Percentiles rank a stretch among this genome's conserved stretches.
Evolutionary conservation across 2,329 filamentous ascomycete species (phyloP).

Genomic region (Epichloe amarillans): DNA sequence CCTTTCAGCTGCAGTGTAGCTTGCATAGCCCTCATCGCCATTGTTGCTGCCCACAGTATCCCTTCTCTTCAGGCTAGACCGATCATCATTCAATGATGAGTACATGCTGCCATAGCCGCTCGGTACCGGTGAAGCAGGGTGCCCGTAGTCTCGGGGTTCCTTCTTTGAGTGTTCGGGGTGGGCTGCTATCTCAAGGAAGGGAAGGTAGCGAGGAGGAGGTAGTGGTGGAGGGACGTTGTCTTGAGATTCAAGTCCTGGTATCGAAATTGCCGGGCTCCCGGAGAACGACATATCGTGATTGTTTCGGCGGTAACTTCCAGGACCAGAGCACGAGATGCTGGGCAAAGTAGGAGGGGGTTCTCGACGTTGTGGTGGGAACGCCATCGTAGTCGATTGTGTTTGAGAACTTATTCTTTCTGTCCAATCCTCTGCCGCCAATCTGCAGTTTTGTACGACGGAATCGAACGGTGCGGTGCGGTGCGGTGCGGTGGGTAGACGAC

Average conservation of each 20-base stretch:
- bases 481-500: neutral
- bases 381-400: constrained; percentile 15
- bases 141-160: constrained; percentile 17
- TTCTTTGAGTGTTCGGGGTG: constrained; percentile 17
- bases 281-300: constrained; percentile 21
- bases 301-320: constrained; percentile 17
- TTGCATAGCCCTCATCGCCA: constrained; percentile 31
- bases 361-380: constrained; percentile 23
- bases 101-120: constrained; percentile 29
- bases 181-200: constrained; percentile 20
- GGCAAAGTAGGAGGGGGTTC: constrained; percentile 22
- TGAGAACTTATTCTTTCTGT: neutral
- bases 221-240: constrained; percentile 29
- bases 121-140: constrained; percentile 16
- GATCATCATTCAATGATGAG: constrained; percentile 22
- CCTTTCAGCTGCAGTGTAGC: constrained; percentile 27
- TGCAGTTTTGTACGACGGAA: neutral
- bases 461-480: neutral
- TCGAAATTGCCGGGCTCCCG: constrained; percentile 26
- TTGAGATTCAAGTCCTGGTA: constrained; percentile 24
- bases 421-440: neutral
- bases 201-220: constrained; percentile 29
- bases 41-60: constrained; percentile 16
- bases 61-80: constrained; percentile 19
- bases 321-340: constrained; percentile 22